Percentiles rank a stretch among this genome's conserved stretches.
Evolutionary conservation across 129 eudicot species (phyloP).

Genomic region (Pulicaria dysenterica): DNA sequence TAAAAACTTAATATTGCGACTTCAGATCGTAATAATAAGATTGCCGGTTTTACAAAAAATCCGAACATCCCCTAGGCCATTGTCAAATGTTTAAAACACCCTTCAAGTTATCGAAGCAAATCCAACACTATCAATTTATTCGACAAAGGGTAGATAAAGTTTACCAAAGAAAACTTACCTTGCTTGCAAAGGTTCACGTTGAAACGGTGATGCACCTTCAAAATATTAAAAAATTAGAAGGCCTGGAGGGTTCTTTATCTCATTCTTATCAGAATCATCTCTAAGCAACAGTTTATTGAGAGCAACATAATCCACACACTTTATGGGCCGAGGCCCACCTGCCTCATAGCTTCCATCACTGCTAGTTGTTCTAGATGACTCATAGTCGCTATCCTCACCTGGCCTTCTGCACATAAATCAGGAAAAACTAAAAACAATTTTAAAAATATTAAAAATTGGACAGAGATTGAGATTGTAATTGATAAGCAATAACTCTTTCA

Average conservation of each 20-base stretch:
- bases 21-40: too few species aligned
- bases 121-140: too few species aligned
- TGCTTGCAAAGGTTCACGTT: slow-evolving; percentile 83
- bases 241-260: slow-evolving; percentile 69
- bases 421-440: slow-evolving; percentile 14
- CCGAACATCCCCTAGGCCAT: too few species aligned
- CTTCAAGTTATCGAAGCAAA: too few species aligned
- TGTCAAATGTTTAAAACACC: too few species aligned
- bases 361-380: slow-evolving; percentile 51
- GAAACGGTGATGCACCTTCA: slow-evolving; percentile 64
- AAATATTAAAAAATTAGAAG: slow-evolving; percentile 66
- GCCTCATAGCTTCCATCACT: slow-evolving; percentile 63
- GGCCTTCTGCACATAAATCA: slow-evolving; percentile 44
- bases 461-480: too few species aligned
- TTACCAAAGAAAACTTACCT: slow-evolving; percentile 37
- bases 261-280: slow-evolving; percentile 48
- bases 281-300: slow-evolving; percentile 38
- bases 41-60: too few species aligned
- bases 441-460: not conserved
- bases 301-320: slow-evolving; percentile 23
- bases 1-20: too few species aligned
- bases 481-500: too few species aligned
- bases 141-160: too few species aligned
- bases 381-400: slow-evolving; percentile 80
- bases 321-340: slow-evolving; percentile 45